Evolutionary conservation across 805 yeast species (phyloP), one percentile per base, ranked within the genome.

Genomic region (Monosporozyma aquatica): DNA sequence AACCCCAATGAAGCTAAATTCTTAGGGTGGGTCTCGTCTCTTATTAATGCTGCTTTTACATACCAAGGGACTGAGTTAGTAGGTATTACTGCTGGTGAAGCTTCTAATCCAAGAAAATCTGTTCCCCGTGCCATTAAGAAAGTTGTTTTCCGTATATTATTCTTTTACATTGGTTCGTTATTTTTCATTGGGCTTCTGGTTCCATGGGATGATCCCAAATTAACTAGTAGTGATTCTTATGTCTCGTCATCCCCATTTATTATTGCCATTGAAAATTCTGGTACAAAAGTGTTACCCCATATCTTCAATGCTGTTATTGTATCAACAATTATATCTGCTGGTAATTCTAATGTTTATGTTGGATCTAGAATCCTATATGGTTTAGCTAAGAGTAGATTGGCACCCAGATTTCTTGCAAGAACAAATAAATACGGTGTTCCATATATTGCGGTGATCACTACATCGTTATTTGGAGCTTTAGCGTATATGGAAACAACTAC

Each of bases 21-120:
- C 55, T 63, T 80, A 40, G 86, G 86, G 40, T 80, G 82, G 81
- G 72, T 80, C 42, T 68, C 78, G 8, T 80, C 87, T 5, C 68
- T 82, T 53, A 71, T 82, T 48, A 75, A 75, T 44, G 85, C 89
- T 28, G 82, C 84, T n/a, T 82, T 82, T 68, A 82, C 89, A 22
- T 82, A 74, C 61, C 87, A 81, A 65, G 89, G 89, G 61, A 79
- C 82, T 39, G 92, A 82, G 60, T 69, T 80, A 58, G 77, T 80
- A 18, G 89, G 87, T 62, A 70, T 82, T 43, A 69, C 86, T 3
- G 83, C 84, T 26, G 87, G 87, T 63, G 92, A 82, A 63, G 70
- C 82, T 40, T 69, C 70, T 23, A 78, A 78, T 58, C 87, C 89
- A 43, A 68, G 80, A 60, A 78, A 75, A 49, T 66, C 84, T 22